Evolutionary conservation across 306 rosid genomes (phyloP).

Genomic region (Canavalia gladiata): DNA sequence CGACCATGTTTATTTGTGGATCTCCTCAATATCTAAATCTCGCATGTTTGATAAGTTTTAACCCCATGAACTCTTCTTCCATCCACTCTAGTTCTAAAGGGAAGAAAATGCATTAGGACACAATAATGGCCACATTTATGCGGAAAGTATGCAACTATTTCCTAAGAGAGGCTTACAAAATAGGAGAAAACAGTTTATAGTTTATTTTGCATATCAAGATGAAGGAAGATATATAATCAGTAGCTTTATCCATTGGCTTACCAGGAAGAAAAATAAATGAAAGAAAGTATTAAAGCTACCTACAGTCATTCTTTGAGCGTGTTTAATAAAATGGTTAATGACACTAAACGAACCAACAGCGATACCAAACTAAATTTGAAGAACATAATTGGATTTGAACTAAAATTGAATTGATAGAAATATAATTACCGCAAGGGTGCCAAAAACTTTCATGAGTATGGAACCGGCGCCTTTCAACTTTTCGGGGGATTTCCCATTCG

Average conservation of each 20-base stretch:
- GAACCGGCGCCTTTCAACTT: slow-evolving; percentile 98
- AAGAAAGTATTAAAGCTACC: neutral
- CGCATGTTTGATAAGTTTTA: neutral
- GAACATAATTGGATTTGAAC: slow-evolving; percentile 26
- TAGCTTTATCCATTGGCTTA: neutral
- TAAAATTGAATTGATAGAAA: slow-evolving; percentile 9
- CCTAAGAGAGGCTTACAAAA: neutral
- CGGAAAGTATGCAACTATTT: neutral
- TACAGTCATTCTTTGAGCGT: neutral
- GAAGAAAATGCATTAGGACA: neutral
- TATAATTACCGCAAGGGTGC: slow-evolving; percentile 86
- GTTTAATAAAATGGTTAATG: neutral
- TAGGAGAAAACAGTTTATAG: neutral
- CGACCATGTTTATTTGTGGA: neutral
- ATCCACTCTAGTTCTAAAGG: neutral
- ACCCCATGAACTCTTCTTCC: slow-evolving; percentile 25
- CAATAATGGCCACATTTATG: neutral
- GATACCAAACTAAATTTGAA: neutral
- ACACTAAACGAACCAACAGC: neutral
- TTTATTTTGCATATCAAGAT: slow-evolving; percentile 4
- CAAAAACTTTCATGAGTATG: slow-evolving; percentile 95
- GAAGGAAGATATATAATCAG: neutral
- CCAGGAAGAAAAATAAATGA: neutral
- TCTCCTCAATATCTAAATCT: neutral
- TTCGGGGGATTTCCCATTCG: slow-evolving; percentile 86